Conservation (phyloP, 495 filamentous ascomycete genomes). For the Hypoxylon fuscum region DNA sequence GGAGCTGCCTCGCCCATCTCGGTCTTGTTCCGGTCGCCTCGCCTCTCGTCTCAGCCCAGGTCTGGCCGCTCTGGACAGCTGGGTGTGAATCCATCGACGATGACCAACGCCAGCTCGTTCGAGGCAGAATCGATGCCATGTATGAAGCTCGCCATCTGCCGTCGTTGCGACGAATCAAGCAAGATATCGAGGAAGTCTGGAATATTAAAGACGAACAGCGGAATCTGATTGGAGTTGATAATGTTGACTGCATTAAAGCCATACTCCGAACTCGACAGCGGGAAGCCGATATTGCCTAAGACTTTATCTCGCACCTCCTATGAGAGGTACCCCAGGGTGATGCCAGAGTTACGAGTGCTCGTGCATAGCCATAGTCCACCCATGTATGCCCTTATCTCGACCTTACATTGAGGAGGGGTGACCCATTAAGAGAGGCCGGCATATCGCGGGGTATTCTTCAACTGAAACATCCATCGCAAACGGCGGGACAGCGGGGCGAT, state of each 20-base stretch:
- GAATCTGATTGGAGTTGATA: conserved; percentile 36
- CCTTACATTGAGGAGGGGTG: no score
- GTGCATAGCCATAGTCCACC: no score
- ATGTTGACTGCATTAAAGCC: conserved; percentile 41
- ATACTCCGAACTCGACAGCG: conserved; percentile 38
- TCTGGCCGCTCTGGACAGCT: conserved; percentile 46
- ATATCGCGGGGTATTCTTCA: no score
- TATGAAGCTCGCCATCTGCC: conserved; percentile 41
- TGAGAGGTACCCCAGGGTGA: neutral
- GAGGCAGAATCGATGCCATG: conserved; percentile 37
- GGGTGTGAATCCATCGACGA: conserved; percentile 43
- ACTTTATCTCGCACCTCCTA: neutral
- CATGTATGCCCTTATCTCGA: no score
- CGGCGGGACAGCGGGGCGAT: no score
- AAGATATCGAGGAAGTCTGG: conserved; percentile 44
- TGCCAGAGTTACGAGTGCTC: neutral
- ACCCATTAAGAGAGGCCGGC: no score
- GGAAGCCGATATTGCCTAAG: conserved; percentile 38
- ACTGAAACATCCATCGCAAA: no score
- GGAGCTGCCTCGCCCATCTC: conserved; percentile 35
- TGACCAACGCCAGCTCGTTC: conserved; percentile 38
- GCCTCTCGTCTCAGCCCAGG: conserved; percentile 42
- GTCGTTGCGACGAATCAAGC: conserved; percentile 37
- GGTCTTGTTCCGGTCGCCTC: conserved; percentile 32
- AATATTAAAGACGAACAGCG: conserved; percentile 41